Conservation (phyloP, 2,329 filamentous ascomycete species). For the Elsinoe fawcettii region DNA sequence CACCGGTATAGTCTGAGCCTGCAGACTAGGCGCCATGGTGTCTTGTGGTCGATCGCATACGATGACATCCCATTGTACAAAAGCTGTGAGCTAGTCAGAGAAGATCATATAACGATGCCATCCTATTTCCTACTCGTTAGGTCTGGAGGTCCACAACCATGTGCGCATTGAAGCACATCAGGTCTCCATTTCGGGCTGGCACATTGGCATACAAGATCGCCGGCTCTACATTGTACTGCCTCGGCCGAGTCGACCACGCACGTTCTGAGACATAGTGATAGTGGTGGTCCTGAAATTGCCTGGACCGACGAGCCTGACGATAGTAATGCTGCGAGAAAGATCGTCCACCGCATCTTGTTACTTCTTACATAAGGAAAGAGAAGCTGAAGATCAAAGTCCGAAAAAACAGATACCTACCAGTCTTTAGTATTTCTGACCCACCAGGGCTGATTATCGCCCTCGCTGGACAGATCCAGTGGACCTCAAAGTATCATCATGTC, state of each 20-base stretch:
- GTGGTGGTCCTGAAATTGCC: neutral
- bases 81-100: neutral
- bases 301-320: neutral
- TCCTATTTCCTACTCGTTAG: neutral
- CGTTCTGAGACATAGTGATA: neutral
- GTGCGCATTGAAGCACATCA: neutral
- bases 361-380: neutral
- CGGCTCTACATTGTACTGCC: neutral
- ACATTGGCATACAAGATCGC: neutral
- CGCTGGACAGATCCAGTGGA: neutral
- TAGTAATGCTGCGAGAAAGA: neutral
- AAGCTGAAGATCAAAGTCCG: neutral
- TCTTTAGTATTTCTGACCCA: neutral
- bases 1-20: neutral
- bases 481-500: neutral
- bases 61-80: neutral
- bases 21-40: neutral
- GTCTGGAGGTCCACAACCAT: neutral
- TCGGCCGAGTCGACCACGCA: neutral
- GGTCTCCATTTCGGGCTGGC: neutral
- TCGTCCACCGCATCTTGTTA: neutral
- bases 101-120: neutral
- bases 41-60: neutral
- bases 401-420: neutral
- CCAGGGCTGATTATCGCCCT: neutral